A percentile compares a stretch with the other conserved stretches of the same genome.
Evolutionary conservation across 2,329 filamentous ascomycete genomes (phyloP).

Genomic region (Cercospora berteroae): DNA sequence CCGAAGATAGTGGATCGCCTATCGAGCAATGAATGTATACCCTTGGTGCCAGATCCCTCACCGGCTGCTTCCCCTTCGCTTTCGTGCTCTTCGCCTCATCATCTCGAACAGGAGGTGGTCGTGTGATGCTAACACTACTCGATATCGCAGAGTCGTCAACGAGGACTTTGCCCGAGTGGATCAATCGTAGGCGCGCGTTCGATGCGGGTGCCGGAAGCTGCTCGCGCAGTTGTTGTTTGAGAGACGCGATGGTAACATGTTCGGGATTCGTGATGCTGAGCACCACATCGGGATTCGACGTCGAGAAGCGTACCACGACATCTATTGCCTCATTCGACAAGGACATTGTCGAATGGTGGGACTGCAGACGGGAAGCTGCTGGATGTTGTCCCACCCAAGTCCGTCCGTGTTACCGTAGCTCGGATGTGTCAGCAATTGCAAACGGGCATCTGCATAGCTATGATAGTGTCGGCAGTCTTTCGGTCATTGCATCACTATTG

Average conservation of each 20-base stretch:
- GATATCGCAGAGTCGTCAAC: constrained; percentile 69
- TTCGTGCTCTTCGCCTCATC: constrained; percentile 37
- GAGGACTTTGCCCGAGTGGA: constrained; percentile 84
- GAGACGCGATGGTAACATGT: constrained; percentile 68
- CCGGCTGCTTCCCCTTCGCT: constrained; percentile 66
- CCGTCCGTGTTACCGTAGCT: constrained; percentile 1
- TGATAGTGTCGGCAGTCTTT: background rate
- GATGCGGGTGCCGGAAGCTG: constrained; percentile 63
- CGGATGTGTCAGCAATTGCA: background rate
- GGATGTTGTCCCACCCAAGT: background rate
- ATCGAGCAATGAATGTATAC: constrained; percentile 95
- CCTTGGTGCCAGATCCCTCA: constrained; percentile 52
- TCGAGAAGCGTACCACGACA: constrained; percentile 87
- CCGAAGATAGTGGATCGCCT: constrained; percentile 65
- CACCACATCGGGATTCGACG: constrained; percentile 76
- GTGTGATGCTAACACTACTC: constrained; percentile 63
- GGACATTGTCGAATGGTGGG: background rate
- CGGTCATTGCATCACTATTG: background rate
- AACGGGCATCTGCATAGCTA: background rate
- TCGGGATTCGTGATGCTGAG: constrained; percentile 69
- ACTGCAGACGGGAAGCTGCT: background rate
- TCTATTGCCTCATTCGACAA: constrained; percentile 48
- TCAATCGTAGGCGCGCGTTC: constrained; percentile 75
- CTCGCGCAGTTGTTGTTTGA: constrained; percentile 78
- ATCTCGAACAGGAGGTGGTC: constrained; percentile 47